Percentiles rank a stretch among this genome's conserved stretches.
Evolutionary conservation across 306 rosid species (phyloP).

Genomic region (Rosa persica): DNA sequence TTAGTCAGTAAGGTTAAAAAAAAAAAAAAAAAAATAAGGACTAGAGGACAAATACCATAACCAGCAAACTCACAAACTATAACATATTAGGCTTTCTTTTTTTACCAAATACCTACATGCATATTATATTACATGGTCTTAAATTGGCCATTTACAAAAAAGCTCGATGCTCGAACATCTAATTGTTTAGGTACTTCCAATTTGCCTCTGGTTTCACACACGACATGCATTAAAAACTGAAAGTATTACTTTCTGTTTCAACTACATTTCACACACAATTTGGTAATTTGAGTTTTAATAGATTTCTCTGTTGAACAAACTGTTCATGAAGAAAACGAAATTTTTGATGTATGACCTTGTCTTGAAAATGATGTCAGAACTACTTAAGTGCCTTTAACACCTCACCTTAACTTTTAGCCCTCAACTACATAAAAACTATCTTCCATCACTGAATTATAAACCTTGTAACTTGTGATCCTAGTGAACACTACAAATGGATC

Average conservation of each 20-base stretch:
- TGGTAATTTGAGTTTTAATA: neutral
- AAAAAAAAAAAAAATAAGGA: slow-evolving; percentile 8
- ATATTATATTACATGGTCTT: neutral
- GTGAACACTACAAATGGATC: neutral
- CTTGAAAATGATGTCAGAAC: neutral
- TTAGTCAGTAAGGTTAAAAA: slow-evolving; percentile 23
- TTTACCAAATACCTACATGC: neutral
- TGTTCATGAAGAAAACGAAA: neutral
- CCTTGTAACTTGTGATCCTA: neutral
- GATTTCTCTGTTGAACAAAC: neutral
- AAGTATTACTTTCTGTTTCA: neutral
- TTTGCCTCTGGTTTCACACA: neutral
- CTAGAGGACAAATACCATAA: neutral
- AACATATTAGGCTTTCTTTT: slow-evolving; percentile 1
- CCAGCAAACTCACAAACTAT: slow-evolving; percentile 7
- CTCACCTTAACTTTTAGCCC: neutral
- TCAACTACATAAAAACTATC: neutral
- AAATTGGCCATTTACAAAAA: neutral
- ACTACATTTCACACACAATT: neutral
- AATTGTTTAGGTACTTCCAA: neutral
- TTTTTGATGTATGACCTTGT: neutral
- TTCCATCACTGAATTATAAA: neutral
- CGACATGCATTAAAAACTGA: neutral
- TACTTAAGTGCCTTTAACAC: neutral
- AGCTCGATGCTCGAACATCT: neutral